Evolutionary conservation across 768 basidiomycete species (phyloP), one percentile per base, ranked within the genome.

Genomic region (Clavulina sp.): DNA sequence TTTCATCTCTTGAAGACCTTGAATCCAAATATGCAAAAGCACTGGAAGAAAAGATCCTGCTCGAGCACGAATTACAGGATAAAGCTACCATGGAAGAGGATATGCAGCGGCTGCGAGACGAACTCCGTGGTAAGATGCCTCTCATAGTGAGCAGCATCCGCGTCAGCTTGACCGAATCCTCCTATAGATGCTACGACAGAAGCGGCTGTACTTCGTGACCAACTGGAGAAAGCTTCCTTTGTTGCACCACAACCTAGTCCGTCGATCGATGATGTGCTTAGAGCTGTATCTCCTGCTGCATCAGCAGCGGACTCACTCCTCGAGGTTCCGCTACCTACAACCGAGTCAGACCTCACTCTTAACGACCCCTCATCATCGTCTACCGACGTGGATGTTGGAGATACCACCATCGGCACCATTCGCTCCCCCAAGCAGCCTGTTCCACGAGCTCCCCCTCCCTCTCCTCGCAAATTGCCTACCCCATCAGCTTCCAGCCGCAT

Each of bases 11-110:
- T 58, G 83, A 81, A 3, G 84, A 85, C 62, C 71, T 87, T 59
- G 91, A 95, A 67, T 70, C 76, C 58, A 88, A 82, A 63, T 93
- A 97, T 68, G 80, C 89, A 54, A 76, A 80, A 50, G 84, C 83
- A 1, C 70, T 97, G 31, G 95, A 99, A 65, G 91, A 97, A 69
- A 97, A 96, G 68, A 96, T 96, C 51, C 68, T 99, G 26, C 73
- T 97, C 33, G 95, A 99, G 64, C 89, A 97, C 57, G 95, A 99
- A 60, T 70, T 97, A 30, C 68, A 96, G 26, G 82, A 83, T 64
- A 95, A 93, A 64, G 86, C 88, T 3, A 79, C 73, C 57, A 62
- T 95, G 41, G 91, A 96, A 61, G 92, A 93, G 64, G 84, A 92
- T 60, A 75, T 72, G 44, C 95, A 97, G 65, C 75, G 95, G 41